A percentile compares a stretch with the other conserved stretches of the same genome.
Evolutionary conservation across 2,329 filamentous ascomycete species (phyloP).

Genomic region (Biscogniauxia sp.): DNA sequence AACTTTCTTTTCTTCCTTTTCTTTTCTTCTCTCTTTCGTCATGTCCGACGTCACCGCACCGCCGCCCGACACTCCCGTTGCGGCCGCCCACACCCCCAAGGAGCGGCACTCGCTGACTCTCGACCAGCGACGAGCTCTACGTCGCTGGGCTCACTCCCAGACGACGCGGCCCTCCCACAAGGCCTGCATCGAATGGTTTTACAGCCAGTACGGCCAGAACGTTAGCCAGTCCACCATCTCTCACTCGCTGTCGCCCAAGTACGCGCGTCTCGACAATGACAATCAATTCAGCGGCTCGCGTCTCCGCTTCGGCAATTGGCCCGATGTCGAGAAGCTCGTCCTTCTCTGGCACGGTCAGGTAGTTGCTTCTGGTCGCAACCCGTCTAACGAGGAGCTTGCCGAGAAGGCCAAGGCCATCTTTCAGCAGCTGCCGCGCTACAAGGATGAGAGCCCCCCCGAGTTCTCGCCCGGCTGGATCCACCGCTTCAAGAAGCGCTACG

Average conservation of each 20-base stretch:
- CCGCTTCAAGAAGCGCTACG: conserved; percentile 63
- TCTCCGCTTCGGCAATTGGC: conserved; percentile 63
- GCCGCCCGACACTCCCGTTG: conserved; percentile 10
- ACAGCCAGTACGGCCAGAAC: conserved; percentile 54
- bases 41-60: conserved; percentile 30
- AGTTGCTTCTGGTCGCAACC: conserved; percentile 52
- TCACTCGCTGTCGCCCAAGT: conserved; percentile 60
- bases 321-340: conserved; percentile 77
- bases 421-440: conserved; percentile 56
- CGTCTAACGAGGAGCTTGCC: conserved; percentile 61
- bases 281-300: conserved; percentile 61
- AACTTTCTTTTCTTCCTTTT: conserved; percentile 1
- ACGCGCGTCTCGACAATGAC: conserved; percentile 59
- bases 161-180: conserved; percentile 57
- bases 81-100: conserved; percentile 30
- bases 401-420: conserved; percentile 62
- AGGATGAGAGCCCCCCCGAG: conserved; percentile 58
- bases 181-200: conserved; percentile 64
- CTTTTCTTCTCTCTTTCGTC: conserved; percentile 5
- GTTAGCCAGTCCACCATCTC: conserved; percentile 64
- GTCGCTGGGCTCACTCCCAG: conserved; percentile 58
- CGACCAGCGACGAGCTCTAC: conserved; percentile 59
- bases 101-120: conserved; percentile 61
- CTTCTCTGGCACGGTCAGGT: conserved; percentile 59
- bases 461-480: conserved; percentile 65